These are phyloP conservation scores for Mollisia scopiformis DNA, from an alignment of 2,329 filamentous ascomycete genomes.

Conservation along the genomic window DNA sequence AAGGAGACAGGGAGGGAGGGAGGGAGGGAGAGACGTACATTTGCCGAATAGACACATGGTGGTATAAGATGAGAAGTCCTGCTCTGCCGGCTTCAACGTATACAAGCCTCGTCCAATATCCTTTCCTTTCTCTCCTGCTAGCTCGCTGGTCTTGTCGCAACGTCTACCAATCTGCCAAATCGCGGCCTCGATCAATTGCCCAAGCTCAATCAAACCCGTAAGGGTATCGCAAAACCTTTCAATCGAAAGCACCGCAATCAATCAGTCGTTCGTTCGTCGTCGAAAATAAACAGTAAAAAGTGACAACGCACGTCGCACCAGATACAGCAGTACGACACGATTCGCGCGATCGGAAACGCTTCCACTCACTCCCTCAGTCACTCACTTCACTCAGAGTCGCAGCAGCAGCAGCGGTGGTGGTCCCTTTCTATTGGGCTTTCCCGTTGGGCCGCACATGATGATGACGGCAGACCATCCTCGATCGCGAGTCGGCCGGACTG, in stretches of 20 bases:
- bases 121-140: neutral
- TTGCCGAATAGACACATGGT: slow-evolving; percentile 21
- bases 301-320: neutral
- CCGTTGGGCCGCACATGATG: slow-evolving; percentile 17
- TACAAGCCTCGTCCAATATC: neutral
- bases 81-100: neutral
- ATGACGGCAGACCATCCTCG: neutral
- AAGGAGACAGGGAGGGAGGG: neutral
- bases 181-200: neutral
- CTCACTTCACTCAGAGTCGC: too few relatives aligned
- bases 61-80: neutral
- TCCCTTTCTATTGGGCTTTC: neutral
- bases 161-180: neutral
- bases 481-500: neutral
- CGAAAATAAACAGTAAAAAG: neutral
- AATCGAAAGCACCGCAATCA: neutral
- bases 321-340: neutral
- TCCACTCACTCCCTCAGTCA: too few relatives aligned
- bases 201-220: neutral
- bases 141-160: neutral
- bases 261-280: neutral
- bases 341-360: neutral
- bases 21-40: slow-evolving; percentile 1
- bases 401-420: neutral
- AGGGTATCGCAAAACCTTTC: neutral